Evolutionary conservation across 192 early-diverging fungal species (phyloP).

Genomic region (Backusella psychrophila): DNA sequence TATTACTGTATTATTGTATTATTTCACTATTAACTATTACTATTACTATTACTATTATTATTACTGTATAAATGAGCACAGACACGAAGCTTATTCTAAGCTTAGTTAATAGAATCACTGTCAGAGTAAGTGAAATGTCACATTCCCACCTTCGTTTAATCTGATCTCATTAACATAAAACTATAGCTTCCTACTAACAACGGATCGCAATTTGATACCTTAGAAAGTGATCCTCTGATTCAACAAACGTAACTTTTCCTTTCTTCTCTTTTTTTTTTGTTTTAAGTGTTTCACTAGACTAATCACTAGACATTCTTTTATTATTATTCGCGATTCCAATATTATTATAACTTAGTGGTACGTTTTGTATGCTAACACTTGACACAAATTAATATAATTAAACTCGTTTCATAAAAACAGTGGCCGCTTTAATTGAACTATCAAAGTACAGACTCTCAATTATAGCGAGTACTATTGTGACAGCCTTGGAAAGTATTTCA

Average conservation of each 20-base stretch:
- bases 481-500: constrained; percentile 68
- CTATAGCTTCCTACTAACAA: constrained; percentile 70
- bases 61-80: neutral
- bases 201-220: constrained; percentile 53
- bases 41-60: neutral
- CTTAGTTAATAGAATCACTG: constrained; percentile 11
- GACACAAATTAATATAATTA: neutral
- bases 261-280: neutral
- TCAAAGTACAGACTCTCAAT: constrained; percentile 71
- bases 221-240: constrained; percentile 75
- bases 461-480: constrained; percentile 65
- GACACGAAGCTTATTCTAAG: constrained; percentile 24
- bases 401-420: constrained; percentile 16
- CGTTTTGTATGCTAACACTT: neutral
- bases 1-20: neutral
- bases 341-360: neutral
- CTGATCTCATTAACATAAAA: neutral
- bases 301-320: neutral
- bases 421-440: constrained; percentile 71
- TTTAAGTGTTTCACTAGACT: neutral
- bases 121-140: constrained; percentile 8
- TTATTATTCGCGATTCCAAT: neutral
- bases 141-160: neutral
- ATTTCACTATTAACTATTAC: neutral
- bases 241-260: constrained; percentile 44